Conservation (phyloP, 2,329 filamentous ascomycete genomes). For the Didymella pomorum region DNA sequence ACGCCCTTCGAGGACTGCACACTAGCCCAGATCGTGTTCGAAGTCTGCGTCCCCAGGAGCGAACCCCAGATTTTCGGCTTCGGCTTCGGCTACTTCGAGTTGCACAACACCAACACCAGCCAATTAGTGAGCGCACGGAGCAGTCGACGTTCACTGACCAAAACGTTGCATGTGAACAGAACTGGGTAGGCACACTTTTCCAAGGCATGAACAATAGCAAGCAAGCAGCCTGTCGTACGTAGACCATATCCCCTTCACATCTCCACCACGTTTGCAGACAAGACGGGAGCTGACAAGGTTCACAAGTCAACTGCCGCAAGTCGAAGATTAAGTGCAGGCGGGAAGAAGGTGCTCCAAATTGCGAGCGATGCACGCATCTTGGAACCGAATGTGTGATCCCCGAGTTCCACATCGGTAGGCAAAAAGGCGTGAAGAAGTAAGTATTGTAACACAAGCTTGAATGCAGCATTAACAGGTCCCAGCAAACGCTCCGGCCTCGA, state of each 20-base stretch:
- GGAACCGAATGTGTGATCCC: constrained; percentile 70
- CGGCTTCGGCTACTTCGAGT: background rate
- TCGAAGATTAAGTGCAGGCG: constrained; percentile 70
- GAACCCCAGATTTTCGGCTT: background rate
- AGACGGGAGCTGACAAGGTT: background rate
- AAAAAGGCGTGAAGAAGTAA: constrained; percentile 81
- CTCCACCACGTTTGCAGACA: background rate
- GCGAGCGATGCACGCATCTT: constrained; percentile 68
- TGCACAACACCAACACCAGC: constrained; percentile 9
- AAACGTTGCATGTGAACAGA: constrained; percentile 10
- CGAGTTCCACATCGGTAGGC: constrained; percentile 73
- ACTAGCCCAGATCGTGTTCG: background rate
- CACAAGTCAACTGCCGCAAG: constrained; percentile 64
- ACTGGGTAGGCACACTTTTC: background rate
- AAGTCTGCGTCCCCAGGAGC: background rate
- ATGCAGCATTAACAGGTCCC: constrained; percentile 10
- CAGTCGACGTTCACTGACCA: constrained; percentile 1
- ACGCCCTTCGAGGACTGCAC: background rate
- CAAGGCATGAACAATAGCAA: constrained; percentile 38
- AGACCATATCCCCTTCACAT: background rate
- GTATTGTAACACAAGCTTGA: constrained; percentile 19
- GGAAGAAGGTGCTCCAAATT: constrained; percentile 62
- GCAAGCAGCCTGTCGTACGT: constrained; percentile 61
- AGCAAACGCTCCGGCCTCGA: constrained; percentile 78
- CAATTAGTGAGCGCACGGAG: constrained; percentile 10